Base-by-base conservation (phyloP, 306 rosid species). In the Vigna mungo region DNA sequence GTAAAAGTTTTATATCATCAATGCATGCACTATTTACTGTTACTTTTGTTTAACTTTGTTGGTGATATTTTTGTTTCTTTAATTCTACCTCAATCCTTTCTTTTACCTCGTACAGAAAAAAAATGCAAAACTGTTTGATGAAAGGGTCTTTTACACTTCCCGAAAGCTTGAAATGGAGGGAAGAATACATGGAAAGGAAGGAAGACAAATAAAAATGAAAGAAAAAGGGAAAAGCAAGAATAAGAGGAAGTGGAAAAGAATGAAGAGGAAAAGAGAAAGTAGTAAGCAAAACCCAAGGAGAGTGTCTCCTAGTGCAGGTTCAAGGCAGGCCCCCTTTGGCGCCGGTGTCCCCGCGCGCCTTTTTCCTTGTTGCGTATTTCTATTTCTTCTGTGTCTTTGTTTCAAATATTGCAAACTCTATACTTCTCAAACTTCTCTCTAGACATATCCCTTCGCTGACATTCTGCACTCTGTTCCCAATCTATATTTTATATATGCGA, bases 281-380 rank as follows among this genome's bases (percentile, higher is more conserved):
- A 63, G 83, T 63, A 82, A 81, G 81, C 91, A 86, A 80, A 89
- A 85, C 84, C 88, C 93, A 92, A 94, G 97, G 88, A 82, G 73
- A 75, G 91, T 94, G 98, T 89, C 90, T 81, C 92, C 95, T 68
- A 81, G 67, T 78, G 80, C 56, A 92, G 88, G 85, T 68, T 89
- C 96, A 89, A 92, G 93, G 90, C 93, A 94, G 90, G 86, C 80
- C 94, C 88, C 76, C 87, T 89, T 92, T 85, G 72, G 95, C 93
- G 98, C 93, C 98, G 96, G 92, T 94, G 98, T 94, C 91, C 85
- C 92, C 95, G 92, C 83, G 86, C 90, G 87, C 87, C 87, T 92
- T 77, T 88, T 92, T 75, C 68, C 61, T 68, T 80, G 81, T 81
- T 83, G 54, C 54, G 65, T 78, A 72, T 68, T 74, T 78, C 60